Base-by-base conservation (phyloP, 306 rosid genomes). In the Morella rubra region DNA sequence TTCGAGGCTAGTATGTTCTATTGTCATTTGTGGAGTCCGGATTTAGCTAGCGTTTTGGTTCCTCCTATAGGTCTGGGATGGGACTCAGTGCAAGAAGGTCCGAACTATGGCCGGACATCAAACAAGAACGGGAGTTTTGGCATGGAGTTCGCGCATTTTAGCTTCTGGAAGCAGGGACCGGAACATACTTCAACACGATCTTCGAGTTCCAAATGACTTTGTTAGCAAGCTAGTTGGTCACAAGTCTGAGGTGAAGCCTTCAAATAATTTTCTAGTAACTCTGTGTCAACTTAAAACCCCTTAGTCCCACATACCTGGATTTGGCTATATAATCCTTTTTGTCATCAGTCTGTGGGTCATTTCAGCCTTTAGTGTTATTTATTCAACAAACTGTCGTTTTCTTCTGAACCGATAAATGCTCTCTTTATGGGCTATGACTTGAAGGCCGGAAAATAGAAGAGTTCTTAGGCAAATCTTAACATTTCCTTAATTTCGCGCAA, bases 101-200 rank as follows among this genome's bases (percentile, higher is more conserved):
- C 87, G 99, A 84, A 93, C 98, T 41, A 96, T 96, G 98, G 88
- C 90, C 0, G 99, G 99, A 15, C 99, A 93, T 90, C 97, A 93
- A 86, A 96, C 98, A 83, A 93, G 99, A 83, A 96, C 98, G 0
- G 97, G 99, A 18, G 98, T 93, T 53, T 86, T 96, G 87, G 92
- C 99, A 32, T 96, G 99, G 99, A 96, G 90, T 81, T 96, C 99
- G 1, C 90, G 98, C 69, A 81, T 83, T 52, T 83, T 96, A 78
- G 99, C 98, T 68, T 96, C 97, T 4, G 99, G 99, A 80, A 96
- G 99, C 82, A 79, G 99, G 74, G 99, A 96, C 51, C 81, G 93
- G 80, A 91, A 96, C 85, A 91, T 96, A 50, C 96, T 93, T 81
- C 99, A 96, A 83, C 99, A 96, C 54, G 99, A 96, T 83, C 91